A percentile compares a stretch with the other conserved stretches of the same genome.
These are phyloP conservation scores for Salvia rosmarinus DNA, from an alignment of 257 asterid genomes.

Conservation along the genomic window DNA sequence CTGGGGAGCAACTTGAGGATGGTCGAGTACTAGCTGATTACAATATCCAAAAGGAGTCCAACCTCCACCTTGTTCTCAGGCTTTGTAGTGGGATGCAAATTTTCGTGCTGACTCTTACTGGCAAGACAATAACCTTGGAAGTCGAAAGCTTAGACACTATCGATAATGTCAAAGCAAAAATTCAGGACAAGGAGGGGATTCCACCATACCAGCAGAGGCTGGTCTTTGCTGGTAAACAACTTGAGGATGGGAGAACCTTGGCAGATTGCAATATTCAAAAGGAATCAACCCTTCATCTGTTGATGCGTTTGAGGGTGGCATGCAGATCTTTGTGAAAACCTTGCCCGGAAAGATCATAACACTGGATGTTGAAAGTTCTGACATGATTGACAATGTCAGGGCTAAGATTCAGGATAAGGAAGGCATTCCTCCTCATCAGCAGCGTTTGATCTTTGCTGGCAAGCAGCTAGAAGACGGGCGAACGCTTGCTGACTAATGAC, in stretches of 20 bases:
- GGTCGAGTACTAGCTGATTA: conserved; percentile 34
- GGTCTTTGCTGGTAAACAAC: conserved; percentile 39
- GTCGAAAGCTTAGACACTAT: conserved; percentile 34
- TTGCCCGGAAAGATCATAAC: conserved; percentile 32
- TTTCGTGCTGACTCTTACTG: conserved; percentile 28
- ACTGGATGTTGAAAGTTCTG: conserved; percentile 35
- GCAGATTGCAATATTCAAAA: conserved; percentile 41
- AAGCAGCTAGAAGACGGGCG: conserved; percentile 43
- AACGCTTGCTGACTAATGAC: conserved; percentile 42
- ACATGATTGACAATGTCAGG: conserved; percentile 30
- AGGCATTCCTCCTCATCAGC: conserved; percentile 36
- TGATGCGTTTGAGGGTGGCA: conserved; percentile 31
- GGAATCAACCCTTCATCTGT: conserved; percentile 39
- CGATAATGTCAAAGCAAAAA: conserved; percentile 29
- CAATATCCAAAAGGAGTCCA: conserved; percentile 38
- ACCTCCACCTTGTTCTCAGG: conserved; percentile 40
- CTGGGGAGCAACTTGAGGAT: conserved; percentile 38
- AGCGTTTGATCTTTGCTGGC: conserved; percentile 41
- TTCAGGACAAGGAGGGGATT: conserved; percentile 37
- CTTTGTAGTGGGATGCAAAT: conserved; percentile 38
- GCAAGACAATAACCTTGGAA: conserved; percentile 30
- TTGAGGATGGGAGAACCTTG: conserved; percentile 38
- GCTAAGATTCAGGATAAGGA: conserved; percentile 38
- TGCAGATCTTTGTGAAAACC: conserved; percentile 35
- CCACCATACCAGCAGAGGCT: conserved; percentile 31